Evolutionary conservation across 352 stramenopile genomes (phyloP).

Genomic region (Globisporangium alternatum): DNA sequence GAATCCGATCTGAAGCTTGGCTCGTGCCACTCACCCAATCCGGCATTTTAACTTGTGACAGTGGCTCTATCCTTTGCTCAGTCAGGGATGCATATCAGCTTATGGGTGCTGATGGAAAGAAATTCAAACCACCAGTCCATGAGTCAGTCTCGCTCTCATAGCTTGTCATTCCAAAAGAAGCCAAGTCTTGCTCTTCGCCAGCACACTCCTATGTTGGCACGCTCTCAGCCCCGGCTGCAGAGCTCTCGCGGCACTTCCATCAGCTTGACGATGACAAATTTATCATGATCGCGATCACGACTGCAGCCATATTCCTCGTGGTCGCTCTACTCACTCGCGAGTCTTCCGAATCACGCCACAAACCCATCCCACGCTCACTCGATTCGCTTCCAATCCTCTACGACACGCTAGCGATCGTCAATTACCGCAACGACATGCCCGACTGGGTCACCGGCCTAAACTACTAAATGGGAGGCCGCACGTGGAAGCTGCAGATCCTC

Average conservation of each 20-base stretch:
- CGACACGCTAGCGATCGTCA: slow-evolving; percentile 23
- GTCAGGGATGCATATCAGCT: too few species aligned
- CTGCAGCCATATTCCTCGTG: neutral
- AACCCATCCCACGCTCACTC: neutral
- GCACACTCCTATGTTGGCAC: neutral
- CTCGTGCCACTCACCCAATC: too few species aligned
- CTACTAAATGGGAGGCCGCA: slow-evolving; percentile 21
- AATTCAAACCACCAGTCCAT: too few species aligned
- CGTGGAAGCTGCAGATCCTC: slow-evolving; percentile 30
- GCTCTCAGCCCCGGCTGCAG: neutral
- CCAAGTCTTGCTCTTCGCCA: neutral
- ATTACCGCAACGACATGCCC: slow-evolving; percentile 23
- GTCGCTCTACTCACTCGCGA: neutral
- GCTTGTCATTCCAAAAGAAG: neutral
- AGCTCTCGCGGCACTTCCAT: neutral
- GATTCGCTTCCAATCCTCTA: slow-evolving; percentile 8
- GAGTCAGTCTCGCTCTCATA: too few species aligned
- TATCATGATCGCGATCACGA: neutral
- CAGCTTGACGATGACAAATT: neutral
- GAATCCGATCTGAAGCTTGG: too few species aligned
- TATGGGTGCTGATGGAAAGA: too few species aligned
- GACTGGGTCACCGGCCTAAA: slow-evolving; percentile 27
- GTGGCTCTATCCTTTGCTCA: too few species aligned
- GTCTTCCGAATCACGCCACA: neutral
- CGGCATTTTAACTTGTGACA: too few species aligned